Percentiles rank a stretch among this genome's conserved stretches.
These are phyloP conservation scores for Kodamaea sagamina DNA, from an alignment of 805 yeast genomes.

Conservation along the genomic window DNA sequence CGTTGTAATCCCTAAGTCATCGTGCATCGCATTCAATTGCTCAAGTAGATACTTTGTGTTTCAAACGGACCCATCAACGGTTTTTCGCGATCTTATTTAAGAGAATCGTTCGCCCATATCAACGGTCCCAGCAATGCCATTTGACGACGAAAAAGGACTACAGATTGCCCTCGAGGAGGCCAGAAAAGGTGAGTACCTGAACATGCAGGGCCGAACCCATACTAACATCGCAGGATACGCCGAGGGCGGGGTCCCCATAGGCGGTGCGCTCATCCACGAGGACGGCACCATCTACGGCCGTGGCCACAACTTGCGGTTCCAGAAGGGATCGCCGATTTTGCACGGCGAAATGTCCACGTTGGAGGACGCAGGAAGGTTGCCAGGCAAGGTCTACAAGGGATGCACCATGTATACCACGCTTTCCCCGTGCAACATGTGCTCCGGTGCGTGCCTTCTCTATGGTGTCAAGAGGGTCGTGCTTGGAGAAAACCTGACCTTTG, in stretches of 20 bases:
- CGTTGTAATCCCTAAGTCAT: too few species aligned
- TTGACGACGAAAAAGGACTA: conserved; percentile 68
- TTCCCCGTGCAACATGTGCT: conserved; percentile 94
- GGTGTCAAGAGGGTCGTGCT: conserved; percentile 84
- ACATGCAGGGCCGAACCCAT: neutral
- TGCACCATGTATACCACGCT: conserved; percentile 91
- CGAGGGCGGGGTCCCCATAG: conserved; percentile 93
- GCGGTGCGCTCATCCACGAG: conserved; percentile 70
- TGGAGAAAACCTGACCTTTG: conserved; percentile 83
- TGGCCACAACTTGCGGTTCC: conserved; percentile 91
- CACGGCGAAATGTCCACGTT: conserved; percentile 92
- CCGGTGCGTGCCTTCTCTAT: conserved; percentile 88
- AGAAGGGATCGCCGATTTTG: conserved; percentile 76
- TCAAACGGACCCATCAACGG: neutral
- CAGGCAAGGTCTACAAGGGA: conserved; percentile 73
- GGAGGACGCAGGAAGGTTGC: conserved; percentile 88
- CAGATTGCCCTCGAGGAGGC: conserved; percentile 76
- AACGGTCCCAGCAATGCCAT: conserved; percentile 36
- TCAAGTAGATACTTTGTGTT: too few species aligned
- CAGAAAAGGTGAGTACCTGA: conserved; percentile 44
- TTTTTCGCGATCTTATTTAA: neutral
- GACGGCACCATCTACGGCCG: conserved; percentile 82
- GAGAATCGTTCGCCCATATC: too few species aligned
- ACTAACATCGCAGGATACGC: conserved; percentile 48
- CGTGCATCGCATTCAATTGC: too few species aligned